Evolutionary conservation across 805 yeast genomes (phyloP), one percentile per base, ranked within the genome.

Genomic region (Wickerhamomyces kurtzmanii): DNA sequence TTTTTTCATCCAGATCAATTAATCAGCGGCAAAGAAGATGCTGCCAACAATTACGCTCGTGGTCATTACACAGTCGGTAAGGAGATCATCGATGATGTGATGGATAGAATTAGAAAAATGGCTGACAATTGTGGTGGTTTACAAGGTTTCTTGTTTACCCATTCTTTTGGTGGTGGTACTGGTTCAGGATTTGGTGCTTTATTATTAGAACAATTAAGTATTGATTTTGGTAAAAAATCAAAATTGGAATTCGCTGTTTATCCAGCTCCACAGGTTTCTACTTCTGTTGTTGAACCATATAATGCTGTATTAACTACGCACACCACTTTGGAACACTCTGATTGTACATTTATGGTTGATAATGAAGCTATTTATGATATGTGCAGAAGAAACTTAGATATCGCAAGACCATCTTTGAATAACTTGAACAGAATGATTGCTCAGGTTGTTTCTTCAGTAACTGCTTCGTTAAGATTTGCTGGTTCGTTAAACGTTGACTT

Each of bases 101-200:
- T 84, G 62, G 96, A 86, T 59, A 78, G 94, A 57, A 70, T 86
- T 35, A 81, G 96, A 65, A 83, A 84, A 54, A 82, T 85, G 74
- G 63, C 85, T 17, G 96, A 85, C 58, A 89, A 83, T 57, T 82
- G 95, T 65, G 93, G 81, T 53, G 96, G 96, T 30, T 69, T 86
- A 47, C 96, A 86, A 63, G 96, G 96, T 34, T 86, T 86, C 62
- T 59, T 86, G 39, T 85, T 86, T 58, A 85, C 94, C 28, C 96
- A 86, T 59, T 86, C 96, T 13, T 71, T 86, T 42, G 96, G 96
- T 56, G 96, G 96, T 64, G 96, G 96, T 69, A 86, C 96, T 25
- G 96, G 96, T 48, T 84, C 95, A 17, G 96, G 96, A 45, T 74
- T 86, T 47, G 96, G 96, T 21, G 83, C 96, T 14, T 67, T 86